A percentile compares a stretch with the other conserved stretches of the same genome.
Evolutionary conservation across 2,329 filamentous ascomycete genomes (phyloP).

Genomic region (Stachybotrys chartarum): DNA sequence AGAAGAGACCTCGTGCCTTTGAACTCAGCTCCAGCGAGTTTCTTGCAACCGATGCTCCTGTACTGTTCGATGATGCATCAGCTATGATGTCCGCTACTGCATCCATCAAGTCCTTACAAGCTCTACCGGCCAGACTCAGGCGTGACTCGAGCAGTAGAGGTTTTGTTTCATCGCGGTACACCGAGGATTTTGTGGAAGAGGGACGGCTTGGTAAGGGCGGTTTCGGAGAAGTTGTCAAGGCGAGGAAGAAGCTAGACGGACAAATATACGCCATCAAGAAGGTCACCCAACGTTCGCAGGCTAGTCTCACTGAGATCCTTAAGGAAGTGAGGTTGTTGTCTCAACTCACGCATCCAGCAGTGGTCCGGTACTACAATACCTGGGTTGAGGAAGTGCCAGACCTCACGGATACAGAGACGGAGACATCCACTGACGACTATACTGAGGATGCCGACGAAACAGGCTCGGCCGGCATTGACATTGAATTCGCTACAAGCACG

Average conservation of each 20-base stretch:
- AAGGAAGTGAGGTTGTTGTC: slow-evolving; percentile 85
- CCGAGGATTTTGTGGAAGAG: slow-evolving; percentile 84
- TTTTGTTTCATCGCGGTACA: slow-evolving; percentile 63
- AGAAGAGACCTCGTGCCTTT: slow-evolving; percentile 79
- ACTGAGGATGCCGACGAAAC: slow-evolving; percentile 28
- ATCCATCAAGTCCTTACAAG: slow-evolving; percentile 32
- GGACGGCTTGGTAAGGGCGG: slow-evolving; percentile 86
- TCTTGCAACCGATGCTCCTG: slow-evolving; percentile 55
- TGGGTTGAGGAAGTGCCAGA: slow-evolving; percentile 75
- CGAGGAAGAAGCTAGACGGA: slow-evolving; percentile 86
- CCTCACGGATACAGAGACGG: slow-evolving; percentile 46
- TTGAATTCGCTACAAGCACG: slow-evolving; percentile 64
- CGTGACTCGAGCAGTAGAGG: slow-evolving; percentile 54
- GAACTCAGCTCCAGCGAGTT: slow-evolving; percentile 60
- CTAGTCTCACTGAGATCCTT: slow-evolving; percentile 73
- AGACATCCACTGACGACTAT: slow-evolving; percentile 45
- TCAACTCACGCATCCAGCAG: slow-evolving; percentile 80
- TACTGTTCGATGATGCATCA: slow-evolving; percentile 41
- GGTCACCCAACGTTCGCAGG: slow-evolving; percentile 73
- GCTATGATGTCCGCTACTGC: slow-evolving; percentile 32
- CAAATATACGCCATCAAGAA: slow-evolving; percentile 97
- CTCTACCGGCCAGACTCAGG: slow-evolving; percentile 42
- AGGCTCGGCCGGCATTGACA: slow-evolving; percentile 32
- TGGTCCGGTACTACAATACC: slow-evolving; percentile 88
- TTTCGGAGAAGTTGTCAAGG: slow-evolving; percentile 94